Evolutionary conservation across 2,329 filamentous ascomycete species (phyloP).

Genomic region (Scolecobasidium constrictum): DNA sequence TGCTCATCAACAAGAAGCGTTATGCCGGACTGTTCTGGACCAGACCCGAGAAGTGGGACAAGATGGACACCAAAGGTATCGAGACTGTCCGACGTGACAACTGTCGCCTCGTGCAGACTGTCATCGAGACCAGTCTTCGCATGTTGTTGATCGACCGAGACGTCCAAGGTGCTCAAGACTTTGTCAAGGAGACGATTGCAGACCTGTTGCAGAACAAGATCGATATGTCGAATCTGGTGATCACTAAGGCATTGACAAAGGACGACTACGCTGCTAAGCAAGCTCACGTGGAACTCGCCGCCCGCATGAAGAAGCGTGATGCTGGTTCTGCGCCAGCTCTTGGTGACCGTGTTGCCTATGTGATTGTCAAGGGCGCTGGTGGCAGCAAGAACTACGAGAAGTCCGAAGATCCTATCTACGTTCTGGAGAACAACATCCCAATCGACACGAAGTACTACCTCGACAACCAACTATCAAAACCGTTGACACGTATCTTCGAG

Average conservation of each 20-base stretch:
- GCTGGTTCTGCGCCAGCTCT: slow-evolving; percentile 85
- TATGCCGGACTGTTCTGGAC: slow-evolving; percentile 99
- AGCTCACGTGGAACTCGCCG: slow-evolving; percentile 88
- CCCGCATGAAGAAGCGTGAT: slow-evolving; percentile 95
- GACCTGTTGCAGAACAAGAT: slow-evolving; percentile 94
- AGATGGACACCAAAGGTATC: slow-evolving; percentile 99
- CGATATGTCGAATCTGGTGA: slow-evolving; percentile 98
- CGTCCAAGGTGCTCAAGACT: slow-evolving; percentile 85
- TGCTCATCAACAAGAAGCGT: slow-evolving; percentile 99
- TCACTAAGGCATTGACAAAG: slow-evolving; percentile 93
- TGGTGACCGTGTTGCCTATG: slow-evolving; percentile 94
- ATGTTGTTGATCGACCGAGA: slow-evolving; percentile 95
- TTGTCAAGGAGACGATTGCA: slow-evolving; percentile 92
- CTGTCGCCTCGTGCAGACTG: slow-evolving; percentile 86
- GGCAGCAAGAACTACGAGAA: slow-evolving; percentile 95
- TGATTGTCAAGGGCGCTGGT: slow-evolving; percentile 85
- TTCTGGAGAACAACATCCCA: slow-evolving; percentile 92
- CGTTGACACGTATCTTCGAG: slow-evolving; percentile 89
- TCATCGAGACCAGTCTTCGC: slow-evolving; percentile 90
- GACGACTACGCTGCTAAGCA: slow-evolving; percentile 75
- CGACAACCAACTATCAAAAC: slow-evolving; percentile 95
- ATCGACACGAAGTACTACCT: slow-evolving; percentile 98
- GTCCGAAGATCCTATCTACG: slow-evolving; percentile 92
- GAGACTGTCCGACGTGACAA: slow-evolving; percentile 97
- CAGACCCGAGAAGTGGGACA: slow-evolving; percentile 86